Conservation (phyloP, 202 grass and related monocot species). For the Tripidium arundinaceum region DNA sequence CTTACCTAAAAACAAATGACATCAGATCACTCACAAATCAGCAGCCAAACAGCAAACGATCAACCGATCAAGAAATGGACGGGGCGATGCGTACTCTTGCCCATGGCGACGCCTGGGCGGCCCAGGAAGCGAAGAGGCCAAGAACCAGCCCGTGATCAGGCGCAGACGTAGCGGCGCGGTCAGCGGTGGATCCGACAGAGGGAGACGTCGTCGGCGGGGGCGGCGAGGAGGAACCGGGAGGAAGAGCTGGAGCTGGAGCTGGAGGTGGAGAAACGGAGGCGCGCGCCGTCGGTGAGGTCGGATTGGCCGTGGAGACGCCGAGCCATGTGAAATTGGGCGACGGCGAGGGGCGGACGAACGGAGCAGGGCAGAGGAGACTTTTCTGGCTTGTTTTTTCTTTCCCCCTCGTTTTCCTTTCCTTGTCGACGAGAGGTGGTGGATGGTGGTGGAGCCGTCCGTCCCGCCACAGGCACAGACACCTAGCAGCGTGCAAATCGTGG, state of each 20-base stretch:
- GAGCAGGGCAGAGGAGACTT: neutral
- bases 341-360: neutral
- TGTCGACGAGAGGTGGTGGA: neutral
- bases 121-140: neutral
- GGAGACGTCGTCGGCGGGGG: neutral
- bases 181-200: slow-evolving; percentile 10
- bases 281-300: slow-evolving; percentile 10
- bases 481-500: neutral
- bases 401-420: neutral
- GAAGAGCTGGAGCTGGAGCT: slow-evolving; percentile 8
- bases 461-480: neutral
- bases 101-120: neutral
- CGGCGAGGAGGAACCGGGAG: neutral
- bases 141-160: neutral
- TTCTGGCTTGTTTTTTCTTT: neutral
- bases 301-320: slow-evolving; percentile 12
- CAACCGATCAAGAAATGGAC: neutral
- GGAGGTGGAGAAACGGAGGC: slow-evolving; percentile 11
- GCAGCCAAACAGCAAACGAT: neutral
- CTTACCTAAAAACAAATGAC: neutral
- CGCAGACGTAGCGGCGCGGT: neutral
- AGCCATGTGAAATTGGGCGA: slow-evolving; percentile 25
- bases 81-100: neutral
- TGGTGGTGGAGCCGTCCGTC: neutral
- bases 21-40: neutral